Evolutionary conservation across 805 yeast genomes (phyloP).

Genomic region (Myxozyma kluyveri): DNA sequence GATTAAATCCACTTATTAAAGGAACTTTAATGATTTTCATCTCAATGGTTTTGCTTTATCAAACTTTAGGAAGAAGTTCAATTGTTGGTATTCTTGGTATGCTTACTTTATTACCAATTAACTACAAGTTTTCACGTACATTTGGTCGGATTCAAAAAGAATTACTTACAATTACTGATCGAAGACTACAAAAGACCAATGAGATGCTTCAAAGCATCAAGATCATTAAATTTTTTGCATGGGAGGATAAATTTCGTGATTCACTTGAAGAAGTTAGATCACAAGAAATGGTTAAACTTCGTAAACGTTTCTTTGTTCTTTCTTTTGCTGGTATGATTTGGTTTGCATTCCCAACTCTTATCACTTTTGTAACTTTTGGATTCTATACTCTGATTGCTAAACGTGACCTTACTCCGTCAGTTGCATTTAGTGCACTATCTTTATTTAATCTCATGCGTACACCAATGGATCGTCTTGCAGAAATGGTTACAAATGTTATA

Average conservation of each 20-base stretch:
- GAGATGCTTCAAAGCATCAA: constrained; percentile 91
- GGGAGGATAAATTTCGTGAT: constrained; percentile 84
- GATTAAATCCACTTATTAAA: constrained; percentile 76
- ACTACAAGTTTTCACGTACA: constrained; percentile 60
- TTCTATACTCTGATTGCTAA: constrained; percentile 73
- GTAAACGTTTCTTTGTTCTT: constrained; percentile 63
- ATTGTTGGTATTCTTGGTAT: constrained; percentile 73
- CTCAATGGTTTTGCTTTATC: constrained; percentile 67
- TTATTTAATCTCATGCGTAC: constrained; percentile 77
- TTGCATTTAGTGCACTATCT: constrained; percentile 91
- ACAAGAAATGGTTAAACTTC: constrained; percentile 65
- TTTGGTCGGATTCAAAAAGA: constrained; percentile 67
- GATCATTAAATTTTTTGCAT: constrained; percentile 91
- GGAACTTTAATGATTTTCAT: constrained; percentile 69
- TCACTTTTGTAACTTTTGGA: constrained; percentile 78
- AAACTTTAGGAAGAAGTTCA: constrained; percentile 83
- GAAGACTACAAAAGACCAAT: constrained; percentile 86
- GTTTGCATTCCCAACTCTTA: constrained; percentile 68
- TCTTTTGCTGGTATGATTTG: constrained; percentile 50
- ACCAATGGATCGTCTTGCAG: constrained; percentile 88
- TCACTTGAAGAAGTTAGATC: constrained; percentile 68
- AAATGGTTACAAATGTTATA: constrained; percentile 79
- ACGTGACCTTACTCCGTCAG: constrained; percentile 74
- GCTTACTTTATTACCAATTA: constrained; percentile 65
- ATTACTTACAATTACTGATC: constrained; percentile 77